Evolutionary conservation across 805 yeast species (phyloP).

Genomic region (Tetrapisispora nanseiensis): DNA sequence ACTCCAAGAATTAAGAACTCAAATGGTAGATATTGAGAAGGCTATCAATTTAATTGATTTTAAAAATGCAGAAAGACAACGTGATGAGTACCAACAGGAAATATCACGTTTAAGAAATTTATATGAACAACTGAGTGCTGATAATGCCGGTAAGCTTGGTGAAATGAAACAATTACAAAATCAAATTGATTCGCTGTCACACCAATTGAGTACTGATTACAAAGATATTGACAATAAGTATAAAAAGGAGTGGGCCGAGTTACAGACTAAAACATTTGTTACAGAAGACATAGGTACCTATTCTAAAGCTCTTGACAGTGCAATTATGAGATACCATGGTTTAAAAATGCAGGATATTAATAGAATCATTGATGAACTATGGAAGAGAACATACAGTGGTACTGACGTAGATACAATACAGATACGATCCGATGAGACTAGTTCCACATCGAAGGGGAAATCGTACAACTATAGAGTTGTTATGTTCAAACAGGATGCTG

Average conservation of each 20-base stretch:
- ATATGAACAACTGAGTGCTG: conserved; percentile 48
- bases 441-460: conserved; percentile 36
- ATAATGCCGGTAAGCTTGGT: conserved; percentile 70
- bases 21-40: conserved; percentile 30
- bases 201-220: conserved; percentile 63
- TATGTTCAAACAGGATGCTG: conserved; percentile 86
- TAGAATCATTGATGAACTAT: conserved; percentile 74
- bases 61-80: conserved; percentile 48
- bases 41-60: conserved; percentile 40
- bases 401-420: conserved; percentile 89
- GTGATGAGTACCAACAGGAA: conserved; percentile 51
- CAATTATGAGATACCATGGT: conserved; percentile 87
- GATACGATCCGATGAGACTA: conserved; percentile 66
- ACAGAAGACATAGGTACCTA: conserved; percentile 76
- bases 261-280: conserved; percentile 66
- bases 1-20: conserved; percentile 36
- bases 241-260: conserved; percentile 59
- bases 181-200: conserved; percentile 46
- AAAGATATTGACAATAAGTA: conserved; percentile 54
- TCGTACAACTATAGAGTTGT: conserved; percentile 89
- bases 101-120: conserved; percentile 40
- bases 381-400: conserved; percentile 92
- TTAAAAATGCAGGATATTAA: conserved; percentile 90
- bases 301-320: conserved; percentile 77
- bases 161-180: conserved; percentile 76